Conservation (phyloP, 129 eudicot species). For the Erigeron canadensis region DNA sequence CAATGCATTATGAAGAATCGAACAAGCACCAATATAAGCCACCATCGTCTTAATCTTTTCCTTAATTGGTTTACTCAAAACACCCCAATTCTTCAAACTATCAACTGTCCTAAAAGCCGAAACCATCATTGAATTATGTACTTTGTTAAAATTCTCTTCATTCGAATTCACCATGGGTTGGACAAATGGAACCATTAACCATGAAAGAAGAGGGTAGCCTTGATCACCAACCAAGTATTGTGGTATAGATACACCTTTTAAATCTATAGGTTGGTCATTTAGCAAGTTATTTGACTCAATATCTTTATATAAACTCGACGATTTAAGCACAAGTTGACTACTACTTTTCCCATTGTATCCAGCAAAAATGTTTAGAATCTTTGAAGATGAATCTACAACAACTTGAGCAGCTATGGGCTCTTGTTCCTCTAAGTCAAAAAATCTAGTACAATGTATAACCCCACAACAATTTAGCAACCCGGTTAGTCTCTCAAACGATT, state of each 20-base stretch:
- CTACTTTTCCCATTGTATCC: constrained; percentile 59
- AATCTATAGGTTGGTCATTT: constrained; percentile 33
- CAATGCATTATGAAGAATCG: constrained; percentile 82
- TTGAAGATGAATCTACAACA: constrained; percentile 65
- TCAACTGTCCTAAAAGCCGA: constrained; percentile 48
- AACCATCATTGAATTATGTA: constrained; percentile 30
- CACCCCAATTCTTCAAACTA: constrained; percentile 86
- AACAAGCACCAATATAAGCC: constrained; percentile 81
- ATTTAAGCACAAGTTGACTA: constrained; percentile 48
- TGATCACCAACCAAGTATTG: constrained; percentile 62
- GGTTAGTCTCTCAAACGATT: constrained; percentile 42
- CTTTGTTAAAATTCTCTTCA: constrained; percentile 57
- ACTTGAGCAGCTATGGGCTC: constrained; percentile 55
- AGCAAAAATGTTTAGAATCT: constrained; percentile 69
- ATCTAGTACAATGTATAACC: constrained; percentile 48
- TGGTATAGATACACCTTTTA: constrained; percentile 58
- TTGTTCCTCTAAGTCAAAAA: constrained; percentile 21
- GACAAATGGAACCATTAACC: constrained; percentile 68
- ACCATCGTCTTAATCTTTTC: constrained; percentile 61
- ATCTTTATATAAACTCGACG: constrained; percentile 56
- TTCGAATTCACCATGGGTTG: constrained; percentile 40
- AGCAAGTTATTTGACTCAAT: constrained; percentile 44
- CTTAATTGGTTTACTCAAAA: constrained; percentile 55
- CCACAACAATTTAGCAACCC: constrained; percentile 93
- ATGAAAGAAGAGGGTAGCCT: constrained; percentile 62